These are phyloP conservation scores for Globisporangium spiculum DNA, from an alignment of 352 stramenopile species.

Conservation along the genomic window DNA sequence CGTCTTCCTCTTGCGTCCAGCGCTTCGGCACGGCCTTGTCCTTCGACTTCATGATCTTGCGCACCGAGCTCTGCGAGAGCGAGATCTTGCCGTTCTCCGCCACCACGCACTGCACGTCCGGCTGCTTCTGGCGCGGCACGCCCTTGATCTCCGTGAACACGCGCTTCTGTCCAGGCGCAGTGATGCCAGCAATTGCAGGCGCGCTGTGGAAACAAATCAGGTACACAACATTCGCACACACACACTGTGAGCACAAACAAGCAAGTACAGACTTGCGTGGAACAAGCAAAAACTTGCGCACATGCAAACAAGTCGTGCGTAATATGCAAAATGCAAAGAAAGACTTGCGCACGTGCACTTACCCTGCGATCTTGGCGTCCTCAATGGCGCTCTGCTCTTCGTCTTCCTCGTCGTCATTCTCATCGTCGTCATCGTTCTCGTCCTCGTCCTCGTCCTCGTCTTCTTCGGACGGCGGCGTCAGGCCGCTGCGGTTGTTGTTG, in stretches of 20 bases:
- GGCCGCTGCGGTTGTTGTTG: constrained; percentile 4
- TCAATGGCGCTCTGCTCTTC: constrained; percentile 18
- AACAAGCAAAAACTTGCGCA: not conserved
- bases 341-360: not conserved
- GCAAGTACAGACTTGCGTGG: not conserved
- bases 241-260: constrained; percentile 3
- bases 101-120: constrained; percentile 54
- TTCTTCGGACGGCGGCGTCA: constrained; percentile 13
- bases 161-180: constrained; percentile 47
- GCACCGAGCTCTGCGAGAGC: constrained; percentile 43
- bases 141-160: constrained; percentile 85
- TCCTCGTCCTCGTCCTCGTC: constrained; percentile 22
- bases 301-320: not conserved
- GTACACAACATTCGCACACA: not conserved
- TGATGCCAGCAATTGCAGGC: constrained; percentile 2
- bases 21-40: constrained; percentile 81
- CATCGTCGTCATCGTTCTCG: constrained; percentile 13
- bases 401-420: constrained; percentile 14
- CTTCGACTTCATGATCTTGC: constrained; percentile 82
- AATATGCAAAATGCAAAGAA: not conserved
- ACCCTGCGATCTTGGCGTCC: constrained; percentile 22
- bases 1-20: constrained; percentile 80
- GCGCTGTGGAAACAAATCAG: not conserved
- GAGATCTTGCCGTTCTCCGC: constrained; percentile 40
- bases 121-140: constrained; percentile 77